Percentiles rank a stretch among this genome's conserved stretches.
Evolutionary conservation across 805 yeast species (phyloP).

Genomic region (Metschnikowia borealis): DNA sequence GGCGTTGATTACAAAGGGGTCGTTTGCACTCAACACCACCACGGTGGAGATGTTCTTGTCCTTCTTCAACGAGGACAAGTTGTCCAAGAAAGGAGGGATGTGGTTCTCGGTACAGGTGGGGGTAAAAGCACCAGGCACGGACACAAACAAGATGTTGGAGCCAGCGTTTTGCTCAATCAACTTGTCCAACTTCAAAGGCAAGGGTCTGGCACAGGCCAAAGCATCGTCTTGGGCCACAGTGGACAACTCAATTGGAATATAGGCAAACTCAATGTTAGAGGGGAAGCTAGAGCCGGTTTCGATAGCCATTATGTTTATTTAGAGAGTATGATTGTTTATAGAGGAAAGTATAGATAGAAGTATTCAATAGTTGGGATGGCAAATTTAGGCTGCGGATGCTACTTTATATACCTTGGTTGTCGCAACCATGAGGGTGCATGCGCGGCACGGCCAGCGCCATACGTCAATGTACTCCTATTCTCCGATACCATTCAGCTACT

Average conservation of each 20-base stretch:
- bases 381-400: neutral
- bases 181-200: slow-evolving; percentile 31
- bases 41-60: slow-evolving; percentile 29
- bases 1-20: slow-evolving; percentile 41
- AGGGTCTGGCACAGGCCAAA: slow-evolving; percentile 35
- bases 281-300: slow-evolving; percentile 34
- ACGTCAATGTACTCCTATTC: no score
- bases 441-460: no score
- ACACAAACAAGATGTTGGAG: slow-evolving; percentile 30
- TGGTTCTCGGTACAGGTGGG: slow-evolving; percentile 45
- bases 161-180: slow-evolving; percentile 23
- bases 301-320: no score
- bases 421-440: no score
- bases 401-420: neutral
- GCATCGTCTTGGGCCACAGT: slow-evolving; percentile 21
- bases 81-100: slow-evolving; percentile 35
- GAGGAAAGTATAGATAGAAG: no score
- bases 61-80: slow-evolving; percentile 27
- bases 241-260: slow-evolving; percentile 35
- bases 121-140: slow-evolving; percentile 44
- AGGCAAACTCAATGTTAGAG: slow-evolving; percentile 28
- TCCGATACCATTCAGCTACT: no score
- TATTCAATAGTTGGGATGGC: no score
- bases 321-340: slow-evolving; percentile 1
- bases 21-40: slow-evolving; percentile 38